phyloP scores from a whole-genome alignment of 305 asterid species.

The Fraxinus platypoda region DNA sequence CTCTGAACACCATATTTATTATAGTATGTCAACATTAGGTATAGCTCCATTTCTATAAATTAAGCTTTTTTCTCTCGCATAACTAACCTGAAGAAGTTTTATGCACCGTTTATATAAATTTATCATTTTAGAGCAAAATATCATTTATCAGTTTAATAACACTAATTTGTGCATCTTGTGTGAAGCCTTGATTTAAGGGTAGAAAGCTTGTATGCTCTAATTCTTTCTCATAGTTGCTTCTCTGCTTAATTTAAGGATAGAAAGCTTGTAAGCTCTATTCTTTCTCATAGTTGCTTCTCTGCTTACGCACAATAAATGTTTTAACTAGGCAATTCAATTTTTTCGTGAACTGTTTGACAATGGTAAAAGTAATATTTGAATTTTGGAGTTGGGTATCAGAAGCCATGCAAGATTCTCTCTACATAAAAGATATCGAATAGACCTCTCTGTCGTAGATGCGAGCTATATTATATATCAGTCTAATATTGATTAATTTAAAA shows the following conservation, averaged over 20 bases:
- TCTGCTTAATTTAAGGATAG: neutral
- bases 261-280: neutral
- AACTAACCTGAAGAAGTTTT: neutral
- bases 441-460: neutral
- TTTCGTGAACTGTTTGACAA: neutral
- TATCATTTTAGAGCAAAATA: neutral
- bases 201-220: neutral
- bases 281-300: neutral
- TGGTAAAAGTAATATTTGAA: neutral
- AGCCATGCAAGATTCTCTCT: neutral
- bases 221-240: neutral
- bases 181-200: neutral
- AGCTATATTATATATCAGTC: neutral
- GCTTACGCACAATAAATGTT: neutral
- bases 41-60: neutral
- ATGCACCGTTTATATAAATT: neutral
- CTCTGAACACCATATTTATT: too few relatives aligned
- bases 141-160: neutral
- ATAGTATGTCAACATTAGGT: neutral
- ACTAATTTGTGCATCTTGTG: neutral
- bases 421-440: neutral
- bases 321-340: neutral
- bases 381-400: neutral
- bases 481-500: neutral
- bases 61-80: neutral